Base-by-base conservation (phyloP, 371 early-diverging fungal species). In the Actinomucor elegans region DNA sequence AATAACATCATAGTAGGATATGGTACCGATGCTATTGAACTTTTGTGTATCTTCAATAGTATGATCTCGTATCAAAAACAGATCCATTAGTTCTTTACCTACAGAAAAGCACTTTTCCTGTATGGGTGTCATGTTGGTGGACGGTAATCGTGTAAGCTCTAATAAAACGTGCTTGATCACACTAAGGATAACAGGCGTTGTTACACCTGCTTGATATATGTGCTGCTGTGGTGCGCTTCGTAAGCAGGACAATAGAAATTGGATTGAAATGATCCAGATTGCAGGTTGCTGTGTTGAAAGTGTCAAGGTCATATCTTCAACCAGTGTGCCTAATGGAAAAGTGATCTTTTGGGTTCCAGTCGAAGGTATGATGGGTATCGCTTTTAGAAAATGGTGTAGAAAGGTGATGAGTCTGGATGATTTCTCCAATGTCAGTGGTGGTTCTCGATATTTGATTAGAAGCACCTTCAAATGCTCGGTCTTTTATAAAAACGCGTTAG, bases 171-270 rank as follows among this genome's bases (percentile, higher is more conserved):
- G 73, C 34, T 77, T 77, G 27, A 73, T 69, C 1, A 77, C 55
- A 9, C 69, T 60, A 8, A 73, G 48, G 20, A 73, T 65, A 15
- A 72, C 66, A 1, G 77, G 69, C 8, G 67, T 69, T 5, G 73
- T 71, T 15, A 73, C 51, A 12, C 69, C 71, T 1, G 73, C 51
- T 17, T 67, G 61, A 35, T 56, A 63, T 31, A 75, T 56, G 6
- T 58, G 48, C 12, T 67, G 67, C 8, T 53, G 61, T 8, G 53
- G 36, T 6, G 62, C 56, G 44, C 55, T 71, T 42, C 52, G 38
- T 10, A 77, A 46, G 42, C 73, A 77, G 4, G 77, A 77, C 4
- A 77, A 44, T 64, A 77, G 67, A 34, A 77, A 77, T 49, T 77
- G 73, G 9, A 69, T 32, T 1, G 61, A 71, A 15, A 71, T 55